Conservation (phyloP, 192 early-diverging fungal genomes). For the Borealophlyctis nickersoniae region DNA sequence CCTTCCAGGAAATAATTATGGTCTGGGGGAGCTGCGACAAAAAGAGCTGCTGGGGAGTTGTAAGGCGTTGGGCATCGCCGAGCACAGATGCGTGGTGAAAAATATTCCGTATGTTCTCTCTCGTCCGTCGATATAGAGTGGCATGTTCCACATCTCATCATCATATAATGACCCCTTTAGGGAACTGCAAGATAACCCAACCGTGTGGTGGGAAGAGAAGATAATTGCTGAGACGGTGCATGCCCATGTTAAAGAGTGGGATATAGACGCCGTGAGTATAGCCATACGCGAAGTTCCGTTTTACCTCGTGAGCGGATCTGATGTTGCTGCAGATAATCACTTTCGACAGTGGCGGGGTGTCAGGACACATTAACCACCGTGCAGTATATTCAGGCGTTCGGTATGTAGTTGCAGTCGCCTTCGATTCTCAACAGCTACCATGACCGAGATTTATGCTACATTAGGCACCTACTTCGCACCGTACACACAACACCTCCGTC, state of each 20-base stretch:
- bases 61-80: slow-evolving; percentile 52
- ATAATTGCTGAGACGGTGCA: slow-evolving; percentile 25
- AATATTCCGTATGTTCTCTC: slow-evolving; percentile 57
- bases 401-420: slow-evolving; percentile 21
- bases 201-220: slow-evolving; percentile 35
- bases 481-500: slow-evolving; percentile 40
- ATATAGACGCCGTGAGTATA: slow-evolving; percentile 14
- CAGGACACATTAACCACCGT: slow-evolving; percentile 86
- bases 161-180: neutral
- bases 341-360: slow-evolving; percentile 84
- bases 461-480: neutral
- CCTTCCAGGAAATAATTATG: slow-evolving; percentile 62
- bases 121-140: neutral
- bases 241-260: slow-evolving; percentile 23
- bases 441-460: slow-evolving; percentile 8
- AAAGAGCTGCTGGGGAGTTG: slow-evolving; percentile 64
- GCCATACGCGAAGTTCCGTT: neutral
- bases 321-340: slow-evolving; percentile 63
- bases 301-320: neutral
- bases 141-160: neutral
- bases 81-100: slow-evolving; percentile 43
- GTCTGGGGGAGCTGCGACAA: slow-evolving; percentile 56
- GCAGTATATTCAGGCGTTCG: slow-evolving; percentile 69
- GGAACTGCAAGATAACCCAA: slow-evolving; percentile 51
- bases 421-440: neutral